These are phyloP conservation scores for Kodamaea derodonti DNA, from an alignment of 1,139 yeast species.

Conservation along the genomic window DNA sequence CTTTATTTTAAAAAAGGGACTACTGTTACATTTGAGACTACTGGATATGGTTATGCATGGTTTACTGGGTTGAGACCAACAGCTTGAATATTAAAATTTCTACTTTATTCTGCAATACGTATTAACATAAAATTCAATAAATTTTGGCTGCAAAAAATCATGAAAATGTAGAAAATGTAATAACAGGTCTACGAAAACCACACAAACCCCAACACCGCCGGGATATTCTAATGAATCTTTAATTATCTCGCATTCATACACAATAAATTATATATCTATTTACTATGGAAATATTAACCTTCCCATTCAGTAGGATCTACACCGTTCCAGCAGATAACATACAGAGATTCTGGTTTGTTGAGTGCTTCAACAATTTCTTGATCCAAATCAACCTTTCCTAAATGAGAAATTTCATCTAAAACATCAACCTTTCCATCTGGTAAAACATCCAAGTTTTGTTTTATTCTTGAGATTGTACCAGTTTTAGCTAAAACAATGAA, in stretches of 20 bases:
- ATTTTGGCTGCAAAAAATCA: no score
- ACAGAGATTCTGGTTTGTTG: slow-evolving; percentile 32
- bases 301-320: slow-evolving; percentile 25
- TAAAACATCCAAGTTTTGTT: slow-evolving; percentile 32
- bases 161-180: no score
- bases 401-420: slow-evolving; percentile 18
- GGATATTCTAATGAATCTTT: no score
- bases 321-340: slow-evolving; percentile 28
- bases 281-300: no score
- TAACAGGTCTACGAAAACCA: no score
- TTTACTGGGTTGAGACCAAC: slow-evolving; percentile 60
- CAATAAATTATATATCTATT: no score
- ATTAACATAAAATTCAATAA: no score
- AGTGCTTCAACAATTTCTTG: slow-evolving; percentile 26
- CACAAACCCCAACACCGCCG: no score
- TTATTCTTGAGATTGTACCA: slow-evolving; percentile 45
- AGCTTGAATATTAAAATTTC: neutral
- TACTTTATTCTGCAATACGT: no score
- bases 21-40: slow-evolving; percentile 62
- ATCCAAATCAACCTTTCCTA: slow-evolving; percentile 35
- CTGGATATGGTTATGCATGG: slow-evolving; percentile 60
- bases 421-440: slow-evolving; percentile 20
- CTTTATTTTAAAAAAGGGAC: slow-evolving; percentile 63
- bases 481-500: slow-evolving; percentile 74
- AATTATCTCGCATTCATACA: no score